phyloP scores from a whole-genome alignment of 78 protist genomes.

The Pigoraptor vietnamica region DNA sequence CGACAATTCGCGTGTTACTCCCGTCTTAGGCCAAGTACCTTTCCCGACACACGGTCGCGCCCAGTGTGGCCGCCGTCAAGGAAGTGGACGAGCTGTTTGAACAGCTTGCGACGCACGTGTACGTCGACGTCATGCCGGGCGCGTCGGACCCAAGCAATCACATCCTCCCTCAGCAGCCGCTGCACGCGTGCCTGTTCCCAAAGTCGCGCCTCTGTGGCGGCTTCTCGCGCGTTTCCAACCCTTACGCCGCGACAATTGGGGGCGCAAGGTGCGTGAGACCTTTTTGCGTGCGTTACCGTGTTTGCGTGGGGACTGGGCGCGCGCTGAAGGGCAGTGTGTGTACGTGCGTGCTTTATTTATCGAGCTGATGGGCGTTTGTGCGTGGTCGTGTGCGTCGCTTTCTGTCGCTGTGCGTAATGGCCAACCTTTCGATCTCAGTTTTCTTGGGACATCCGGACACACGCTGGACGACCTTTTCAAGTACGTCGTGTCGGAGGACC shows the following conservation, averaged over 20 bases:
- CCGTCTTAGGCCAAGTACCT: not conserved
- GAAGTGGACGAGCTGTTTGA: not conserved
- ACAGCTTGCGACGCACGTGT: not conserved
- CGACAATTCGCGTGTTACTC: too few species aligned
- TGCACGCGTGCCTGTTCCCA: constrained; percentile 28
- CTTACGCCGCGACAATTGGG: not conserved
- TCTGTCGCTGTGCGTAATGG: too few species aligned
- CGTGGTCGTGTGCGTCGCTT: too few species aligned
- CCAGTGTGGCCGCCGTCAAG: not conserved
- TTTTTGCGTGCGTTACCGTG: not conserved
- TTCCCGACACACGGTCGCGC: not conserved
- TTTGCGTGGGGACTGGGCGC: too few species aligned
- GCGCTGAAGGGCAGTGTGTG: too few species aligned
- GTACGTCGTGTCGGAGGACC: not conserved
- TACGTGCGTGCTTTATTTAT: too few species aligned
- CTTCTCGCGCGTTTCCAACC: too few species aligned
- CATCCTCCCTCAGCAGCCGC: constrained; percentile 47
- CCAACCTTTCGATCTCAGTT: not conserved
- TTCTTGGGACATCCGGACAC: constrained; percentile 40
- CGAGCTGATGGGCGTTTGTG: too few species aligned
- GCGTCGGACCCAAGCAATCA: constrained; percentile 22
- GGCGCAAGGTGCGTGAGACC: not conserved
- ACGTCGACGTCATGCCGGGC: constrained; percentile 59
- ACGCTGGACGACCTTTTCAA: not conserved
- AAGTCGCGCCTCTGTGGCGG: too few species aligned